Base-by-base conservation (phyloP, 2,329 filamentous ascomycete species). In the Graphilbum fragrans region DNA sequence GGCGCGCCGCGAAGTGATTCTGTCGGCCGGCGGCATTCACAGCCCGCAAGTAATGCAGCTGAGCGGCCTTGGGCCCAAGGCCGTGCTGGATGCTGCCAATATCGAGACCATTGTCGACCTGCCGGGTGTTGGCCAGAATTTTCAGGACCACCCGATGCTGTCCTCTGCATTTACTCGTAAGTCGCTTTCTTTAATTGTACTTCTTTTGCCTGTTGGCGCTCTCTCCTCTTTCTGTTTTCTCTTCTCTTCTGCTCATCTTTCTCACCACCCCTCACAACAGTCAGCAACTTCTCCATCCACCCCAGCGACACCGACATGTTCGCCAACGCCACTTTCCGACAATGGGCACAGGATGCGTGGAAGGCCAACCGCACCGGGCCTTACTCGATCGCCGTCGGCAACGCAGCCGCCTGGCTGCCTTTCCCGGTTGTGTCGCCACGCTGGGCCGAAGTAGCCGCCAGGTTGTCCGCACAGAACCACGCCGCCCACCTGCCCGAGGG, bases 51-150 rank as follows among this genome's bases (percentile, higher is more conserved):
- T 62, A 2, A 43, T 63, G 20, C 55, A 61, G 47, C 53, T 55
- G 16, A 62, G 58, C 36, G 61, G 60, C 6, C 52, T 64, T 19
- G 62, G 62, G 12, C 59, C 64, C 11, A 55, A 54, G 8, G 53
- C 58, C 18, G 51, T 72, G 14, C 62, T 75, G 3, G 48, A 59
- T n/a, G 53, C 55, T 10, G 59, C 60, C 7, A 63, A 61, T 2
- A 63, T 72, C 22, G 53, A 60, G 8, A 54, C 56, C 2, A 43
- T 62, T 6, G 55, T 67, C 29, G 58, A 68, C 37, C 55, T 69
- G 16, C 61, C 64, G 5, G 63, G 64, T 3, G 67, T 72, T 4
- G 68, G 68, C 5, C 58, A 65, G 39, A 66, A 69, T 45, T 64
- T 70, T 43, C 66, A 70, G 45, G 67, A 71, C 46, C 66, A 72